Evolutionary conservation across 2,329 filamentous ascomycete genomes (phyloP).

Genomic region (Nothopassalora personata): DNA sequence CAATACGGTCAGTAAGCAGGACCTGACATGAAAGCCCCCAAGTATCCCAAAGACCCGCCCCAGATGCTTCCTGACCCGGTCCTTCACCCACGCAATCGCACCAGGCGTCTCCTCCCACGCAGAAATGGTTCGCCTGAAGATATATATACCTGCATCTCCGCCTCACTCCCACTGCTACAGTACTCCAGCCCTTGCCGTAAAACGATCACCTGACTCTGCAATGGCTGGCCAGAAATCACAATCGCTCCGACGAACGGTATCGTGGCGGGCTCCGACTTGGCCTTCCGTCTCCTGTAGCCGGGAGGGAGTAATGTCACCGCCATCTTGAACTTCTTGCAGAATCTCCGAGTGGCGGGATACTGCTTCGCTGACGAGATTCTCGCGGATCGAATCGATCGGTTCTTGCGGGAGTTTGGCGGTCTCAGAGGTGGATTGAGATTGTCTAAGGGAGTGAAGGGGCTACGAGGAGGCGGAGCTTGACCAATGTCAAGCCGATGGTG

Average conservation of each 20-base stretch:
- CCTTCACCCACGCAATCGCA: slow-evolving; percentile 6
- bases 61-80: not conserved
- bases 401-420: not conserved
- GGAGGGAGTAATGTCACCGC: not conserved
- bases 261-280: not conserved
- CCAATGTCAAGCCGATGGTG: not conserved
- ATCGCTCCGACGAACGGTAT: not conserved
- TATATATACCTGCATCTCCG: slow-evolving; percentile 1
- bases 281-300: not conserved
- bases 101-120: slow-evolving; percentile 9
- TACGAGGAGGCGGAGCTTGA: slow-evolving; percentile 7
- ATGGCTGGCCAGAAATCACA: slow-evolving; percentile 10
- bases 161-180: not conserved
- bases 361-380: not conserved
- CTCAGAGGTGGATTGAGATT: not conserved
- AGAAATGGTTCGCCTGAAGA: slow-evolving; percentile 1
- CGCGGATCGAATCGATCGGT: not conserved
- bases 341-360: not conserved
- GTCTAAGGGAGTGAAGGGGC: not conserved
- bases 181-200: not conserved
- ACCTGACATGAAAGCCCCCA: too few species aligned
- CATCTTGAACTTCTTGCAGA: slow-evolving; percentile 3
- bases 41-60: too few species aligned
- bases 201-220: not conserved
- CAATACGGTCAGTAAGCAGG: too few species aligned